Percentiles rank a stretch among this genome's conserved stretches.
Conservation (phyloP, 257 asterid genomes). For the Solanum pimpinellifolium region DNA sequence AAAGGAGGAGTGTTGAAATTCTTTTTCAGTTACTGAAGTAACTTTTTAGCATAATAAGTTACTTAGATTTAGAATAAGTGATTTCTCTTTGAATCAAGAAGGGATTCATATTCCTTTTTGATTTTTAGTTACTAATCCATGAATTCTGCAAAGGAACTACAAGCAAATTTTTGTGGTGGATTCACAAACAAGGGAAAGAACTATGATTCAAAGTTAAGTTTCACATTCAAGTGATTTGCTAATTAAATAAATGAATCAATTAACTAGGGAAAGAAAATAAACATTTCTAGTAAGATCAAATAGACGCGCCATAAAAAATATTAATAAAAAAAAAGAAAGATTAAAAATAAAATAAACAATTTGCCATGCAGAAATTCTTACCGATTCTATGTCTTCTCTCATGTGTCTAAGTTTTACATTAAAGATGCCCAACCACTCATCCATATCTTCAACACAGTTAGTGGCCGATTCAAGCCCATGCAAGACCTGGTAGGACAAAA, state of each 20-base stretch:
- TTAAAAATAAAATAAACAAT: background rate
- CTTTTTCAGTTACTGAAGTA: background rate
- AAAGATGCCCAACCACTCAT: conserved; percentile 94
- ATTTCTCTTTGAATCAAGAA: background rate
- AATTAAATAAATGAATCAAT: background rate
- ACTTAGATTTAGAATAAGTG: background rate
- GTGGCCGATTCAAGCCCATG: conserved; percentile 75
- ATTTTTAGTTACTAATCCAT: background rate
- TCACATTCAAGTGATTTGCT: background rate
- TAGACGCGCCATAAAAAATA: background rate
- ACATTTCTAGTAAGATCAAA: background rate
- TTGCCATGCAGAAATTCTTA: conserved; percentile 18
- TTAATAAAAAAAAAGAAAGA: too few species aligned
- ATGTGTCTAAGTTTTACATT: conserved; percentile 93
- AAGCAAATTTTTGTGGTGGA: background rate
- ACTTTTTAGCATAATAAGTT: background rate
- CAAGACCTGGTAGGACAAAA: conserved; percentile 57
- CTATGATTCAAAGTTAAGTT: background rate
- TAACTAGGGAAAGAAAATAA: background rate
- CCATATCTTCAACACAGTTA: conserved; percentile 94
- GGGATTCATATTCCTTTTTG: background rate
- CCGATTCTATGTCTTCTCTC: conserved; percentile 99
- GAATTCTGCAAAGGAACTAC: background rate
- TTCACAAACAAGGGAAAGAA: background rate
- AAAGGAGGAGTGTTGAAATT: background rate